Evolutionary conservation across 768 basidiomycete genomes (phyloP).

Genomic region (Rhodosporidiobolus odoratus): DNA sequence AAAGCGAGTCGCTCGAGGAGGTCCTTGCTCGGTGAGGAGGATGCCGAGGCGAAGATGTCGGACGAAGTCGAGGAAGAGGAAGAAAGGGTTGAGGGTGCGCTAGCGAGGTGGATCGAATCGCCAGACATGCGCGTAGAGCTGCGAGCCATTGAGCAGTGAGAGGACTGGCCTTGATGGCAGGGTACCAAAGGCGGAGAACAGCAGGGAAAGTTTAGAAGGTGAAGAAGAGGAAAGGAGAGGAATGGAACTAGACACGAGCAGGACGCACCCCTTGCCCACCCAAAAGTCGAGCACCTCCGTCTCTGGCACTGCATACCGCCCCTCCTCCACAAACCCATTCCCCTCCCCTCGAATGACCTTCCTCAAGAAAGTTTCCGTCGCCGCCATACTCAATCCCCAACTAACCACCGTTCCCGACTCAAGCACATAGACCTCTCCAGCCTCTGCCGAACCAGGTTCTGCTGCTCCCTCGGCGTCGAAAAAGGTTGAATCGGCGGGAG

Average conservation of each 20-base stretch:
- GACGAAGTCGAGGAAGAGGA: neutral
- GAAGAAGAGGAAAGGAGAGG: too few species aligned
- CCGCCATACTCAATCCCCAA: slow-evolving; percentile 28
- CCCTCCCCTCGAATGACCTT: slow-evolving; percentile 22
- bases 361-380: slow-evolving; percentile 33
- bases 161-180: neutral
- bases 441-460: neutral
- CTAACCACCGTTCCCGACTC: slow-evolving; percentile 36
- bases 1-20: slow-evolving; percentile 41
- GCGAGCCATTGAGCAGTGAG: neutral
- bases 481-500: slow-evolving; percentile 23
- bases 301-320: slow-evolving; percentile 36
- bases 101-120: slow-evolving; percentile 29
- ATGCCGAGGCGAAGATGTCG: neutral
- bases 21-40: slow-evolving; percentile 24
- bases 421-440: slow-evolving; percentile 37
- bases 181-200: neutral
- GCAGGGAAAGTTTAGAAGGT: neutral
- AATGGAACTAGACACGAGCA: too few species aligned
- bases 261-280: slow-evolving; percentile 24
- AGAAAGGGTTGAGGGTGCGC: slow-evolving; percentile 1
- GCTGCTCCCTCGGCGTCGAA: slow-evolving; percentile 2
- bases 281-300: slow-evolving; percentile 40
- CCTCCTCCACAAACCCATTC: slow-evolving; percentile 32
- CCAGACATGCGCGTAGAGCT: slow-evolving; percentile 28